Percentiles rank a stretch among this genome's conserved stretches.
Evolutionary conservation across 352 stramenopile genomes (phyloP).

Genomic region (Phytophthora idaei): DNA sequence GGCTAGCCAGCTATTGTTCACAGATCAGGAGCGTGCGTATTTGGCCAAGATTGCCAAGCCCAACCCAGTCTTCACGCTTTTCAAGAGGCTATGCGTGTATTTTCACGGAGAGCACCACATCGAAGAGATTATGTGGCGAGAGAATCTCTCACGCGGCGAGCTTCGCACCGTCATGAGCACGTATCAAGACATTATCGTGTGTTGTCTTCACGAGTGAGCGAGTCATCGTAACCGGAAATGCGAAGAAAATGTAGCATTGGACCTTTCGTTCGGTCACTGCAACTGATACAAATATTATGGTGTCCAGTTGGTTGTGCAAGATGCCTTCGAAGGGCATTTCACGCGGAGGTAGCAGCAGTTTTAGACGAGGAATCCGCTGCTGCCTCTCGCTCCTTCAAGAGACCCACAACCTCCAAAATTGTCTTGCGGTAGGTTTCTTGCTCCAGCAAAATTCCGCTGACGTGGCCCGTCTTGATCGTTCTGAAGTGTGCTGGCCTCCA

Average conservation of each 20-base stretch:
- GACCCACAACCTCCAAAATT: slow-evolving; percentile 65
- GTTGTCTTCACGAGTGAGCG: slow-evolving; percentile 73
- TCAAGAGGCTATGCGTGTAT: slow-evolving; percentile 83
- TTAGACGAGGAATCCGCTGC: slow-evolving; percentile 17
- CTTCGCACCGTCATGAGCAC: slow-evolving; percentile 81
- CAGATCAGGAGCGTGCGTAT: slow-evolving; percentile 74
- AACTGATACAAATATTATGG: slow-evolving; percentile 12
- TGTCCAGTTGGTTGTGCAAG: not conserved
- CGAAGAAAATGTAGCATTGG: not conserved
- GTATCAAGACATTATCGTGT: slow-evolving; percentile 88
- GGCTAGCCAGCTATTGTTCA: slow-evolving; percentile 53
- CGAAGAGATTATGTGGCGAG: slow-evolving; percentile 91
- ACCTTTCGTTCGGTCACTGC: slow-evolving; percentile 14
- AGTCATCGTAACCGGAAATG: too few relatives aligned
- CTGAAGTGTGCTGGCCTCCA: slow-evolving; percentile 66
- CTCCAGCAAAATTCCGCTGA: slow-evolving; percentile 83
- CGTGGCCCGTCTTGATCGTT: slow-evolving; percentile 72
- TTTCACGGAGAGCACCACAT: slow-evolving; percentile 88
- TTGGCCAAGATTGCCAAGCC: slow-evolving; percentile 83
- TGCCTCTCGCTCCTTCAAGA: slow-evolving; percentile 31
- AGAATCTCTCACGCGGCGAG: slow-evolving; percentile 83
- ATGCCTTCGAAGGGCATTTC: slow-evolving; percentile 2
- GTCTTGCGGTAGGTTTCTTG: slow-evolving; percentile 70
- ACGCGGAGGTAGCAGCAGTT: slow-evolving; percentile 7
- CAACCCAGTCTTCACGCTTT: slow-evolving; percentile 80